Conservation (phyloP, 306 rosid species). For the Vigna trinervia region DNA sequence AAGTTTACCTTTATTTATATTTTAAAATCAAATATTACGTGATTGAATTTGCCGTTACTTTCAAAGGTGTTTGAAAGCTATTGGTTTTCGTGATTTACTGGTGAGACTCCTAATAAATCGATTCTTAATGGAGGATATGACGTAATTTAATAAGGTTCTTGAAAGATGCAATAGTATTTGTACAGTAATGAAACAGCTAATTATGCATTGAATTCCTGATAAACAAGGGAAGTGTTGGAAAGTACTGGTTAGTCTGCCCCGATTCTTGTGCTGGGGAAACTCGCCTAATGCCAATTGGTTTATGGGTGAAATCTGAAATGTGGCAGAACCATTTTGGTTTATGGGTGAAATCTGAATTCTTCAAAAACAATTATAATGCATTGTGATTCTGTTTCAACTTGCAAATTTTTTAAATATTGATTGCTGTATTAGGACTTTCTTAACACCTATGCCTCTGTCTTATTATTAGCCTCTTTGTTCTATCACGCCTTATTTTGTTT, state of each 20-base stretch:
- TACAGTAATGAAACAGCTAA: background rate
- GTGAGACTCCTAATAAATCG: slow-evolving; percentile 10
- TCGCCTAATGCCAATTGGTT: no score
- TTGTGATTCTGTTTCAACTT: slow-evolving; percentile 5
- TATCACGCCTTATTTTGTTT: background rate
- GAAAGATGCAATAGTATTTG: slow-evolving; percentile 10
- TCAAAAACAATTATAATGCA: background rate
- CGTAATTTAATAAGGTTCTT: slow-evolving; percentile 35
- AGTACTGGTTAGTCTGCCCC: no score
- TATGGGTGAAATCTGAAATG: no score
- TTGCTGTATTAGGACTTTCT: slow-evolving; percentile 11
- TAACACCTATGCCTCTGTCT: slow-evolving; percentile 18
- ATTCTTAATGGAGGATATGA: slow-evolving; percentile 29
- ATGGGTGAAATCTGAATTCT: no score
- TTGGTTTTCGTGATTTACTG: slow-evolving; percentile 41
- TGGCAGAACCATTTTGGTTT: no score
- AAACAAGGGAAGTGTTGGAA: background rate
- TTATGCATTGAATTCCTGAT: background rate
- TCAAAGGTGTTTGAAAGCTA: slow-evolving; percentile 17
- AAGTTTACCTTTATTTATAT: background rate
- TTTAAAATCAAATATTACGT: background rate
- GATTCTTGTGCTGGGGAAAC: no score
- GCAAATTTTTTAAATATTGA: slow-evolving; percentile 21
- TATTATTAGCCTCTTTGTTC: slow-evolving; percentile 25
- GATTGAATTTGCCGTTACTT: slow-evolving; percentile 22